phyloP scores from a whole-genome alignment of 768 basidiomycete species.

The Suillus spraguei region DNA sequence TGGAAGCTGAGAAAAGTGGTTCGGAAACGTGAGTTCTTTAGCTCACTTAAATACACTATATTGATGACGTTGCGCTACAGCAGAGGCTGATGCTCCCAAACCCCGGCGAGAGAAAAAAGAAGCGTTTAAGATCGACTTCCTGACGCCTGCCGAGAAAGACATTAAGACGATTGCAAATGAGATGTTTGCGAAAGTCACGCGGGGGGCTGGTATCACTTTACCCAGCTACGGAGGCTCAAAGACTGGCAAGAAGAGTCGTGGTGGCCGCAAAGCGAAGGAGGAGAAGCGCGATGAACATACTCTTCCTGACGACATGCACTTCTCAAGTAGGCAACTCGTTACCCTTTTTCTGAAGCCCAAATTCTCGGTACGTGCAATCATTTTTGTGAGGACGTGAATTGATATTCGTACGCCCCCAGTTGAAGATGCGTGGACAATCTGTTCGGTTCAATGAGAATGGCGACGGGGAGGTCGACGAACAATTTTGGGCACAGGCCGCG shows the following conservation, averaged over 20 bases:
- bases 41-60: constrained; percentile 7
- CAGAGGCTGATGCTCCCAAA: constrained; percentile 50
- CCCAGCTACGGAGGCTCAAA: constrained; percentile 48
- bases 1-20: constrained; percentile 92
- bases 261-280: constrained; percentile 49
- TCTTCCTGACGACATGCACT: constrained; percentile 97
- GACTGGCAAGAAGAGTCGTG: constrained; percentile 36
- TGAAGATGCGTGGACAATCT: constrained; percentile 85
- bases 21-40: constrained; percentile 60
- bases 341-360: constrained; percentile 96
- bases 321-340: constrained; percentile 86
- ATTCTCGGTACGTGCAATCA: constrained; percentile 70
- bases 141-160: constrained; percentile 58
- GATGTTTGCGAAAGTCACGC: constrained; percentile 77
- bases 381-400: constrained; percentile 11
- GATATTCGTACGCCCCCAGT: constrained; percentile 47
- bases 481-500: constrained; percentile 96
- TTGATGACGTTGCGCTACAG: constrained; percentile 35
- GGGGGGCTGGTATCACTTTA: constrained; percentile 68
- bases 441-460: constrained; percentile 56
- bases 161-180: constrained; percentile 66
- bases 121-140: constrained; percentile 81
- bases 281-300: constrained; percentile 76
- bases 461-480: constrained; percentile 92
- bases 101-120: constrained; percentile 76